Evolutionary conservation across 352 stramenopile genomes (phyloP), one percentile per base, ranked within the genome.

Genomic region (Achlya hypogyna): DNA sequence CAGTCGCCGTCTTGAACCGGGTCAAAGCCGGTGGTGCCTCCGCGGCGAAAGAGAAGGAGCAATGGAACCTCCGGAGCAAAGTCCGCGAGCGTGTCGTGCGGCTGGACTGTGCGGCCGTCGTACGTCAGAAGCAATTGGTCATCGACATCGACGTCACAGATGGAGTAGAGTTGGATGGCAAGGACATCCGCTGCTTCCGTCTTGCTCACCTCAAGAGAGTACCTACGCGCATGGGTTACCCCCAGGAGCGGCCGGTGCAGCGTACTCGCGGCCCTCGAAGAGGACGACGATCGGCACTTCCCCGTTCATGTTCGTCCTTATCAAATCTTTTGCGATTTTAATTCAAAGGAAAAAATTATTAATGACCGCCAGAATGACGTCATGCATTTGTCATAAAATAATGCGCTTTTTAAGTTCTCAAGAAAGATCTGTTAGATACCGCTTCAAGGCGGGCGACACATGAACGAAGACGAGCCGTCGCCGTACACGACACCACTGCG

Each of bases 151-250:
- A 70, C 32, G 20, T 51, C 63, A 16, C 43, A 62, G 22, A 70
- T 20, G 23, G 63, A 70, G 32, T 53, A 65, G 49, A 70, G 28
- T 34, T 70, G 63, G 45, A 70, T 51, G 16, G 27, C 23, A 4
- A 70, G n/a, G 34, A 66, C 51, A 14, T 63, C 63, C 20, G 56
- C 34, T 14, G 63, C 27, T 10, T 70, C 63, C 9, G 53, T 32
- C n/a, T n/a, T n/a, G 52, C 54, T 40, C 4, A 65, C 63, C 29
- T 63, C 52, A 16, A 70, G 23, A 10, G 31, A 32, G 53, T 70
- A 66, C 40, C 63, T 70, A 54, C 52, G 38, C 53, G 38, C 49
- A 56, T 56, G 20, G 34, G 59, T n/a, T n/a, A n/a, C n/a, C n/a
- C n/a, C n/a, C n/a, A n/a, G n/a, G n/a, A n/a, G n/a, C n/a, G n/a